Conservation (phyloP, 352 stramenopile genomes). For the Phytophthora tubulina region DNA sequence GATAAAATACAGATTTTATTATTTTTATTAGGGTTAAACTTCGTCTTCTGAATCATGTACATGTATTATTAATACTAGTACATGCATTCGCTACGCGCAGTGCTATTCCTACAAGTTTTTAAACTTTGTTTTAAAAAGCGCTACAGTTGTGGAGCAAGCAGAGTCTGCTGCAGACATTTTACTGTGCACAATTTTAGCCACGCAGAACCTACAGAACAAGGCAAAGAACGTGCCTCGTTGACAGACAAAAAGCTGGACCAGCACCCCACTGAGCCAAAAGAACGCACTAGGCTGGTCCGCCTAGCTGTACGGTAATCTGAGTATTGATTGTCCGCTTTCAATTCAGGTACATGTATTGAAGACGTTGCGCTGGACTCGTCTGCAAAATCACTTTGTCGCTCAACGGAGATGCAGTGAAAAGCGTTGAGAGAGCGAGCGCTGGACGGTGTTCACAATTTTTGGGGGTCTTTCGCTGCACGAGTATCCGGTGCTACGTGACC, state of each 20-base stretch:
- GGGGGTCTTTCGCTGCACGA: constrained; percentile 36
- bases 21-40: too few relatives aligned
- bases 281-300: too few relatives aligned
- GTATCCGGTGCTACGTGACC: constrained; percentile 32
- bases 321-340: background rate
- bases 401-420: background rate
- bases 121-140: too few relatives aligned
- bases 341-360: background rate
- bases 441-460: constrained; percentile 23
- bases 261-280: background rate
- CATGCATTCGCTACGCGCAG: too few relatives aligned
- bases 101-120: too few relatives aligned
- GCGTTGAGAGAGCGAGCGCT: constrained; percentile 7
- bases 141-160: too few relatives aligned
- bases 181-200: background rate
- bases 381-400: background rate
- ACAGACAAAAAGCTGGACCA: background rate
- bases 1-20: too few relatives aligned
- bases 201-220: background rate
- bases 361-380: background rate
- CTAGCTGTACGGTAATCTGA: constrained; percentile 1
- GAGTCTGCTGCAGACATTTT: too few relatives aligned
- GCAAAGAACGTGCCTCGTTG: background rate
- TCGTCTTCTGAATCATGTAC: too few relatives aligned
- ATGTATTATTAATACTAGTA: too few relatives aligned